Conservation (phyloP, 257 asterid species). For the Jacaranda copaia region DNA sequence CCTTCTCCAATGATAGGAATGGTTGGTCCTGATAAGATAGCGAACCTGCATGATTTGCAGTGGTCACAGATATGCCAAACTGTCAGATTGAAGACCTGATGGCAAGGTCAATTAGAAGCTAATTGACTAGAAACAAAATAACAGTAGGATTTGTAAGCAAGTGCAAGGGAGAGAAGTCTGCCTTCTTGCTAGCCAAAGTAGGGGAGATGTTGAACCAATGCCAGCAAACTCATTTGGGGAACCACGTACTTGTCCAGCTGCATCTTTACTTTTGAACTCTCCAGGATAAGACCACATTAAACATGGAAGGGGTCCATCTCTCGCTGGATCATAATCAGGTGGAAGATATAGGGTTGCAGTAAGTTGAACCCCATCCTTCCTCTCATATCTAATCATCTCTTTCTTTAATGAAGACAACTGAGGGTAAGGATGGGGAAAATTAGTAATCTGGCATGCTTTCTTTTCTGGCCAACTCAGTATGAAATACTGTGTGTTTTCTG, state of each 20-base stretch:
- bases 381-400: slow-evolving; percentile 92
- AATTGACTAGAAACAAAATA: slow-evolving; percentile 24
- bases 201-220: slow-evolving; percentile 92
- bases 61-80: slow-evolving; percentile 18
- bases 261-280: slow-evolving; percentile 96
- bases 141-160: slow-evolving; percentile 11
- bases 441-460: slow-evolving; percentile 82
- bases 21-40: slow-evolving; percentile 94
- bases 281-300: slow-evolving; percentile 99
- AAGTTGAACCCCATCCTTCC: slow-evolving; percentile 98
- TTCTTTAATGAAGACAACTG: slow-evolving; percentile 88
- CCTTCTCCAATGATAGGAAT: slow-evolving; percentile 99
- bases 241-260: slow-evolving; percentile 99
- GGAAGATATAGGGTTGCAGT: slow-evolving; percentile 96
- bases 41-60: slow-evolving; percentile 66
- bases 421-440: slow-evolving; percentile 97
- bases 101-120: slow-evolving; percentile 30
- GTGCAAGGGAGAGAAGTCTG: slow-evolving; percentile 41
- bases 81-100: slow-evolving; percentile 22
- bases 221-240: slow-evolving; percentile 99
- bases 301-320: slow-evolving; percentile 99
- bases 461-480: slow-evolving; percentile 88
- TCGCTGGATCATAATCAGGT: slow-evolving; percentile 84
- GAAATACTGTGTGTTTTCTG: slow-evolving; percentile 91
- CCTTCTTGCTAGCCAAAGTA: slow-evolving; percentile 98